These are phyloP conservation scores for Imleria badia DNA, from an alignment of 768 basidiomycete species.

Conservation along the genomic window DNA sequence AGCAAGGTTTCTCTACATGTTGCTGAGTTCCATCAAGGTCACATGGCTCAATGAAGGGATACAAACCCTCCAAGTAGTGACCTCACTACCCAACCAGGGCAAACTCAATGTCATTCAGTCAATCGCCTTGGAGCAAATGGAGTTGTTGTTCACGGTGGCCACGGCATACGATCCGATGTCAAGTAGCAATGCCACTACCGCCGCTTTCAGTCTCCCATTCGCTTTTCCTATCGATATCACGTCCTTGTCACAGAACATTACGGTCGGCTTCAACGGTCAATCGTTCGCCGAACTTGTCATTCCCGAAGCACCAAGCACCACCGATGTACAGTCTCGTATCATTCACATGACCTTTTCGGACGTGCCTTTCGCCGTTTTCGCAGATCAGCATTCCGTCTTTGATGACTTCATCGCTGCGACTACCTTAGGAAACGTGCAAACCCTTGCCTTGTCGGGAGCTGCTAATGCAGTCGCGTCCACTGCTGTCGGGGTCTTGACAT, in stretches of 20 bases:
- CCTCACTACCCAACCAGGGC: constrained; percentile 64
- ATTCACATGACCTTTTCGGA: constrained; percentile 59
- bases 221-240: constrained; percentile 68
- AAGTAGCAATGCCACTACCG: constrained; percentile 58
- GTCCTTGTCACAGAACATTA: constrained; percentile 58
- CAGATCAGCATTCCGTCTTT: constrained; percentile 50
- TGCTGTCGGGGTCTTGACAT: constrained; percentile 60
- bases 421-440: constrained; percentile 46
- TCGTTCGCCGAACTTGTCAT: constrained; percentile 61
- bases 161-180: constrained; percentile 58
- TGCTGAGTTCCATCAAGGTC: constrained; percentile 40
- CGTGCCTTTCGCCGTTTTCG: constrained; percentile 58
- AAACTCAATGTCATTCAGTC: constrained; percentile 61
- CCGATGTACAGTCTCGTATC: constrained; percentile 61
- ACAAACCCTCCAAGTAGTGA: constrained; percentile 55
- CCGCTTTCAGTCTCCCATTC: constrained; percentile 67
- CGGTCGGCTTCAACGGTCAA: constrained; percentile 48
- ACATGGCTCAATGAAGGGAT: constrained; percentile 75
- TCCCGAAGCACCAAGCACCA: constrained; percentile 54
- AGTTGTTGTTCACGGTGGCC: constrained; percentile 55
- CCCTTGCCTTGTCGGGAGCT: constrained; percentile 51
- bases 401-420: constrained; percentile 62
- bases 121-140: constrained; percentile 57
- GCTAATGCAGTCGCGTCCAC: constrained; percentile 60
- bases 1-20: background rate